Evolutionary conservation across 2,329 filamentous ascomycete species (phyloP).

Genomic region (Ophidiomyces ophidiicola): DNA sequence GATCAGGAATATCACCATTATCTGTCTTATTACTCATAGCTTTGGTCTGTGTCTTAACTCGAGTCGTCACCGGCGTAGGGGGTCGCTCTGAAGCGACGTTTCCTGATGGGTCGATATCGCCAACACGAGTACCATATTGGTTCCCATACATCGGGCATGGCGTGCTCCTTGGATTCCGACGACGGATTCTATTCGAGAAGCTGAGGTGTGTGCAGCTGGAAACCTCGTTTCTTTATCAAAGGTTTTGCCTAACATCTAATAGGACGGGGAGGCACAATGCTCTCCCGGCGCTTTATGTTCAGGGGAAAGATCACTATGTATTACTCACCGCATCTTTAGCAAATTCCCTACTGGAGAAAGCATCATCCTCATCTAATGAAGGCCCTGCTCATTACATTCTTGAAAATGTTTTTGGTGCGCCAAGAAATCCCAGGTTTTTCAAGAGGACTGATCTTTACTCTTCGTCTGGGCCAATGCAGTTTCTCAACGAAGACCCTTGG

Average conservation of each 20-base stretch:
- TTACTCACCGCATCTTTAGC: slow-evolving; percentile 39
- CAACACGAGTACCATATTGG: slow-evolving; percentile 47
- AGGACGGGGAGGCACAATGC: slow-evolving; percentile 22
- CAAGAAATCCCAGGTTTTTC: slow-evolving; percentile 27
- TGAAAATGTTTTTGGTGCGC: slow-evolving; percentile 35
- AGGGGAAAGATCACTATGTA: slow-evolving; percentile 40
- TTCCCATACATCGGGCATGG: slow-evolving; percentile 47
- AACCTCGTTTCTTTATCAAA: neutral
- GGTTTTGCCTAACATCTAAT: slow-evolving; percentile 6
- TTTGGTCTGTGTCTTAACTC: slow-evolving; percentile 28
- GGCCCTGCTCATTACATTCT: slow-evolving; percentile 27
- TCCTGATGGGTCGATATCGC: slow-evolving; percentile 24
- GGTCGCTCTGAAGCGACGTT: slow-evolving; percentile 19
- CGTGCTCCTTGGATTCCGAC: slow-evolving; percentile 36
- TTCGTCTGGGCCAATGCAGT: slow-evolving; percentile 28
- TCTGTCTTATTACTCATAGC: slow-evolving; percentile 22
- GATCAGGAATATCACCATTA: slow-evolving; percentile 16
- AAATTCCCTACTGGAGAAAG: slow-evolving; percentile 29
- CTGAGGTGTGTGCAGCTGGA: slow-evolving; percentile 26
- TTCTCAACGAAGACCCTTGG: slow-evolving; percentile 38
- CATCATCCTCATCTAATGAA: slow-evolving; percentile 20
- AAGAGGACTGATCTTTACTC: slow-evolving; percentile 25
- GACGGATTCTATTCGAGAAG: slow-evolving; percentile 34
- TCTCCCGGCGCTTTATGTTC: slow-evolving; percentile 40
- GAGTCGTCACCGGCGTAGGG: slow-evolving; percentile 28